phyloP scores from a whole-genome alignment of 2,329 filamentous ascomycete species.

The Nemania diffusa region DNA sequence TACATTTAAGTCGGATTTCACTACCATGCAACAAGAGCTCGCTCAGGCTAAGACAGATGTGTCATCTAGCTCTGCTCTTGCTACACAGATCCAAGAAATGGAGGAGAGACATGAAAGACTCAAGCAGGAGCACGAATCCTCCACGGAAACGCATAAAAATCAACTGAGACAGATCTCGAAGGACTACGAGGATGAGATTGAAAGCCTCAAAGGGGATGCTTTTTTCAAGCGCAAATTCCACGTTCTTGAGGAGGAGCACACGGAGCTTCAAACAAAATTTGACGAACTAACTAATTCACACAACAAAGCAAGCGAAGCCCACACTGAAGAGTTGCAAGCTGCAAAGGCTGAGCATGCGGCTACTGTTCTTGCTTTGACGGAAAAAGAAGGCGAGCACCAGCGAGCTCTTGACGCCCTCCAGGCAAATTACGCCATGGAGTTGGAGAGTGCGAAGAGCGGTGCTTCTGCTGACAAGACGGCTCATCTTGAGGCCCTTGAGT shows the following conservation, averaged over 20 bases:
- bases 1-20: conserved; percentile 61
- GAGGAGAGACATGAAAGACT: conserved; percentile 57
- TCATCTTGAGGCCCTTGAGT: conserved; percentile 62
- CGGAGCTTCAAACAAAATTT: conserved; percentile 53
- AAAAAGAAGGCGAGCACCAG: conserved; percentile 64
- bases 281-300: conserved; percentile 44
- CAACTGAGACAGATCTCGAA: conserved; percentile 68
- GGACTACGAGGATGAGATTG: conserved; percentile 73
- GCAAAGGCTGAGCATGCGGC: conserved; percentile 45
- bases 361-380: conserved; percentile 59
- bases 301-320: conserved; percentile 40
- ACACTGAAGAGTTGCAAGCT: conserved; percentile 46
- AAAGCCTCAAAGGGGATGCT: conserved; percentile 70
- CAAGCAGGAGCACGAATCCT: conserved; percentile 58
- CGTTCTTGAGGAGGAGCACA: conserved; percentile 67
- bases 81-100: conserved; percentile 43
- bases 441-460: conserved; percentile 66
- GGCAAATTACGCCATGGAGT: conserved; percentile 67
- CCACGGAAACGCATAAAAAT: conserved; percentile 62
- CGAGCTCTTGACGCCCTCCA: conserved; percentile 65
- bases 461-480: conserved; percentile 61
- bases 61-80: conserved; percentile 46
- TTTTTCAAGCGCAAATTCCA: conserved; percentile 73
- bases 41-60: conserved; percentile 60
- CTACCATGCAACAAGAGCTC: conserved; percentile 58